Base-by-base conservation (phyloP, 2,329 filamentous ascomycete species). In the Pezicula rhizophila region DNA sequence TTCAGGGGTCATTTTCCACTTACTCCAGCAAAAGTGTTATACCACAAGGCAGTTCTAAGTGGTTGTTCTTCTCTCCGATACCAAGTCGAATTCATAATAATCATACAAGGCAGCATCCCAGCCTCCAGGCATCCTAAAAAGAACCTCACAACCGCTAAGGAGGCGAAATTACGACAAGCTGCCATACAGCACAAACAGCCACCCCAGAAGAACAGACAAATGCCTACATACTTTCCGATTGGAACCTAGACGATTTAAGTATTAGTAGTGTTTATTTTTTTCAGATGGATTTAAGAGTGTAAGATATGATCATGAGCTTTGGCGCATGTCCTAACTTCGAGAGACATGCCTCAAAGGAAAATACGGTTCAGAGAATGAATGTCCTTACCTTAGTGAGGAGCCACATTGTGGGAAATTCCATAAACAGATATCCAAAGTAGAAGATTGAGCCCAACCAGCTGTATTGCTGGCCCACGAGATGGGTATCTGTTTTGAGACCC, bases 51-150 rank as follows among this genome's bases (percentile, higher is more conserved):
- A 8, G 77, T 74, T 1, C 78, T 66, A 44, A 75, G 57, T 0
- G 78, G 78, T 60, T 82, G 78, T 55, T 82, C 79, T 50, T 71
- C 68, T 43, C 78, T 70, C 33, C 76, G 70, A 67, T 76, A 82
- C 78, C 79, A 82, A 74, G 79, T 79, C 47, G 76, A 72, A 1
- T 76, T 78, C 37, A 79, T 75, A 25, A 75, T 74, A 7, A 78
- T 68, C 52, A 78, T 79, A 75, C 8, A 70, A 61, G 45, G 49
- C 25, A 51, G 31, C 15, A 40, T 49, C 11, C 28, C 40, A n/a
- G 50, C 50, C 40, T 52, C 50, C 45, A 71, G 70, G 2, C 63
- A 56, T 4, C 70, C 70, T 6, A 73, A 60, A 4, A 67, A 57
- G 31, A 72, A 69, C 15, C 45, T 40, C 18, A 39, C 31, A n/a